phyloP scores from a whole-genome alignment of 306 rosid genomes.

The Urtica urens region DNA sequence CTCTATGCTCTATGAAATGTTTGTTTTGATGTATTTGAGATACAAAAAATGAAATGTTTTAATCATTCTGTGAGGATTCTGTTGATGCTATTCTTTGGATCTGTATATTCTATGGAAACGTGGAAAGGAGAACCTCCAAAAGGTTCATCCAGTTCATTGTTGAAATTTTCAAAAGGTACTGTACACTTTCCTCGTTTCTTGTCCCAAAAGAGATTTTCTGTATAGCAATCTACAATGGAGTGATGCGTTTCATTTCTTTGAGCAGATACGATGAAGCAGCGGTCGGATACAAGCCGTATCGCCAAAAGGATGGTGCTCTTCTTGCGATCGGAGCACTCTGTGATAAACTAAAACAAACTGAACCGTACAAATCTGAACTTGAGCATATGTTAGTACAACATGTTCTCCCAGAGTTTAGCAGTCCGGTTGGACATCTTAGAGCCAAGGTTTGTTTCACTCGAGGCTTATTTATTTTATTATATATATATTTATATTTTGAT shows the following conservation, averaged over 20 bases:
- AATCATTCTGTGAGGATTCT: no score
- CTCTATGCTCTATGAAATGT: no score
- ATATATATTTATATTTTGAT: no score
- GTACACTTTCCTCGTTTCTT: slow-evolving; percentile 3
- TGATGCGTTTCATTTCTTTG: slow-evolving; percentile 8
- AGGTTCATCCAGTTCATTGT: slow-evolving; percentile 76
- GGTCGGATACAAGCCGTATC: slow-evolving; percentile 60
- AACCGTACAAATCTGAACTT: slow-evolving; percentile 90
- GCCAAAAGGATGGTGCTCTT: slow-evolving; percentile 95
- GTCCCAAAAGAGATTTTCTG: no score
- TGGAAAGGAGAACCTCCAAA: slow-evolving; percentile 90
- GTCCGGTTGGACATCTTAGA: slow-evolving; percentile 92
- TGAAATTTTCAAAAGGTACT: slow-evolving; percentile 67
- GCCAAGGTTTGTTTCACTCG: slow-evolving; percentile 55
- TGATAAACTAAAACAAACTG: slow-evolving; percentile 88
- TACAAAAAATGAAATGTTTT: no score
- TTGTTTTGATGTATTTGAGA: no score
- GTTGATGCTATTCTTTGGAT: no score
- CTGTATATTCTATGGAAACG: no score
- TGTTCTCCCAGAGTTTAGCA: slow-evolving; percentile 89
- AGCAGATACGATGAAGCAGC: slow-evolving; percentile 77
- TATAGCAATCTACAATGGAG: no score
- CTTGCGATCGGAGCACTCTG: slow-evolving; percentile 97
- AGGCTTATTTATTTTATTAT: slow-evolving; percentile 2
- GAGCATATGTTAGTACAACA: slow-evolving; percentile 95